Percentiles rank a stretch among this genome's conserved stretches.
phyloP scores from a whole-genome alignment of 2,329 filamentous ascomycete genomes.

The Penicillium expansum region DNA sequence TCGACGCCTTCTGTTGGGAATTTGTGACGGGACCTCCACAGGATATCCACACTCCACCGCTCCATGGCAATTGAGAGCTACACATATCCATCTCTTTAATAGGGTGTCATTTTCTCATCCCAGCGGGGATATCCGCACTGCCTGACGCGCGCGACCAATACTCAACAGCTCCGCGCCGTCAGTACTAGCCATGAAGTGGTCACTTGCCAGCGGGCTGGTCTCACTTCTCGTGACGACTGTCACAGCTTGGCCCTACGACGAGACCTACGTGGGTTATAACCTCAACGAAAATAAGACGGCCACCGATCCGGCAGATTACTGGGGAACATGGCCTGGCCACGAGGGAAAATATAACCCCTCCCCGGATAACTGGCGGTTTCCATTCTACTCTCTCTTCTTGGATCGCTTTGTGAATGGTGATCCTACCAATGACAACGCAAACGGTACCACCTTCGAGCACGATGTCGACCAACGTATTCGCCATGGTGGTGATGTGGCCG shows the following conservation, averaged over 20 bases:
- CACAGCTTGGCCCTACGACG: slow-evolving; percentile 48
- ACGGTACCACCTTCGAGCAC: slow-evolving; percentile 59
- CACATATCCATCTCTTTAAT: background rate
- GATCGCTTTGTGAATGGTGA: slow-evolving; percentile 65
- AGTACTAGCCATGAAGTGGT: slow-evolving; percentile 33
- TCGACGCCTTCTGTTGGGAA: background rate
- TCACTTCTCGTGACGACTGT: slow-evolving; percentile 31
- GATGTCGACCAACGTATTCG: slow-evolving; percentile 61
- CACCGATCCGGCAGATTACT: slow-evolving; percentile 56
- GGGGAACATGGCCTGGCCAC: slow-evolving; percentile 53
- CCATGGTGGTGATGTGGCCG: slow-evolving; percentile 60
- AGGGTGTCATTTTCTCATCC: background rate
- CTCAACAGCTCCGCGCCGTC: background rate
- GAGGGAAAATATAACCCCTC: slow-evolving; percentile 48
- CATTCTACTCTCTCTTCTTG: slow-evolving; percentile 63
- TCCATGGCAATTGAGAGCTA: slow-evolving; percentile 1
- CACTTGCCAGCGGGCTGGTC: slow-evolving; percentile 27
- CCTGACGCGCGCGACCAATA: background rate
- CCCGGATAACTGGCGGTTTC: slow-evolving; percentile 62
- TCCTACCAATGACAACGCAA: slow-evolving; percentile 61
- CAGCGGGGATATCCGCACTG: background rate
- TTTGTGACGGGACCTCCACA: background rate
- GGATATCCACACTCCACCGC: background rate
- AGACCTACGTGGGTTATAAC: slow-evolving; percentile 54
- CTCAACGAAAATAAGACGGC: slow-evolving; percentile 60